Conservation (phyloP, 257 asterid genomes). For the Echites panduratus region DNA sequence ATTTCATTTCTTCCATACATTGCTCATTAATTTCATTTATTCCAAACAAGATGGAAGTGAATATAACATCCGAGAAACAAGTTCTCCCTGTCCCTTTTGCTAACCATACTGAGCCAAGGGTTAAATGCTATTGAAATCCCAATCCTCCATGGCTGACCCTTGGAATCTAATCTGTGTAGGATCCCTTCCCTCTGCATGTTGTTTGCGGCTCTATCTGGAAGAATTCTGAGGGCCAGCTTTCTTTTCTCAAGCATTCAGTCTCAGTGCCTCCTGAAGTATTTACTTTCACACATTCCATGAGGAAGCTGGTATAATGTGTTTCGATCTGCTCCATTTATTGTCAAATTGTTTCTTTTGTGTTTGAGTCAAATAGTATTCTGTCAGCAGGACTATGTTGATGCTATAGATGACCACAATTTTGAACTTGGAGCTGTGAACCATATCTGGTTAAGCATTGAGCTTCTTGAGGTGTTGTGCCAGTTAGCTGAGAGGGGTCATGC, state of each 20-base stretch:
- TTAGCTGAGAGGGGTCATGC: constrained; percentile 97
- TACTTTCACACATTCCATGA: constrained; percentile 74
- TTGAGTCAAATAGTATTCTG: constrained; percentile 9
- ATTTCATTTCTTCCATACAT: too few species aligned
- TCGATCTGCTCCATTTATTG: neutral
- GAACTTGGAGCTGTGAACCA: constrained; percentile 53
- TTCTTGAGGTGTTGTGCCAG: constrained; percentile 77
- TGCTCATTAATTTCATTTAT: neutral
- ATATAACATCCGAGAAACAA: neutral
- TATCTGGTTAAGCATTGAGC: constrained; percentile 81
- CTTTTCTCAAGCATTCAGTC: constrained; percentile 81
- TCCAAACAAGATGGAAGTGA: neutral
- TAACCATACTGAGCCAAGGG: neutral
- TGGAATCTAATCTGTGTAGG: constrained; percentile 33
- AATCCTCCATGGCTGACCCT: neutral
- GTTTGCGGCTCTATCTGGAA: constrained; percentile 90
- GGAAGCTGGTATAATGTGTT: constrained; percentile 59
- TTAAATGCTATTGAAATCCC: neutral
- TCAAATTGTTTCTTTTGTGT: neutral
- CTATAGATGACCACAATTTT: constrained; percentile 43
- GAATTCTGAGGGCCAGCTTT: constrained; percentile 94
- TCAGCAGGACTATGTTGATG: constrained; percentile 58
- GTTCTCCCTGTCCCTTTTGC: neutral
- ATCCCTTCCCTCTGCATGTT: constrained; percentile 85
- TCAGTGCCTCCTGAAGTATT: constrained; percentile 74